These are phyloP conservation scores for Aethionema arabicum DNA, from an alignment of 345 rosid species.

Conservation along the genomic window DNA sequence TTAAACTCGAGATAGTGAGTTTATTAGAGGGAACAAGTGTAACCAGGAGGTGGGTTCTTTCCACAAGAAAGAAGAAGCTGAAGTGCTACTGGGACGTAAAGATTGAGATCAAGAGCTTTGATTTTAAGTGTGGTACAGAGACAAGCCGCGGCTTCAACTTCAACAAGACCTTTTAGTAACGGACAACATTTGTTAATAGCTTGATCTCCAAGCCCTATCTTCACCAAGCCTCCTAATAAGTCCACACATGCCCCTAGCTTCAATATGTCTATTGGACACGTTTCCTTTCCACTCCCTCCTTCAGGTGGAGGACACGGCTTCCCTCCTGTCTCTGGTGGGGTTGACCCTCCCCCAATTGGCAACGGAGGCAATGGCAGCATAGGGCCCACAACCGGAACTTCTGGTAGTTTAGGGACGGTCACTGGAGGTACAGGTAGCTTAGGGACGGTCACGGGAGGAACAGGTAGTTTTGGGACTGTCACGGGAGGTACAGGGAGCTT, in stretches of 20 bases:
- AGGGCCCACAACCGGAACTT: conserved; percentile 27
- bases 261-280: conserved; percentile 80
- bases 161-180: conserved; percentile 65
- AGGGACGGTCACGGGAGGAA: conserved; percentile 33
- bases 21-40: conserved; percentile 73
- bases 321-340: conserved; percentile 26
- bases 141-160: conserved; percentile 87
- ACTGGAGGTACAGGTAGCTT: conserved; percentile 22
- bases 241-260: conserved; percentile 93
- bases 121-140: conserved; percentile 87
- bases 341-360: conserved; percentile 26
- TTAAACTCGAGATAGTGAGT: not conserved
- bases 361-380: conserved; percentile 35
- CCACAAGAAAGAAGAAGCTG: conserved; percentile 94
- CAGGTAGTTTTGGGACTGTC: conserved; percentile 26
- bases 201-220: conserved; percentile 74
- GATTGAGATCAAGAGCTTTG: conserved; percentile 77
- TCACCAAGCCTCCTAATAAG: conserved; percentile 82
- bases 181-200: conserved; percentile 86
- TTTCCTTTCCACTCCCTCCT: conserved; percentile 18
- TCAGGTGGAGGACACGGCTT: conserved; percentile 47
- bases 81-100: conserved; percentile 87
- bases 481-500: conserved; percentile 41
- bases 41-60: conserved; percentile 95
- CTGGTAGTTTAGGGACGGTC: not conserved